Conservation (phyloP, 1,139 yeast genomes). For the Pichia sp. region DNA sequence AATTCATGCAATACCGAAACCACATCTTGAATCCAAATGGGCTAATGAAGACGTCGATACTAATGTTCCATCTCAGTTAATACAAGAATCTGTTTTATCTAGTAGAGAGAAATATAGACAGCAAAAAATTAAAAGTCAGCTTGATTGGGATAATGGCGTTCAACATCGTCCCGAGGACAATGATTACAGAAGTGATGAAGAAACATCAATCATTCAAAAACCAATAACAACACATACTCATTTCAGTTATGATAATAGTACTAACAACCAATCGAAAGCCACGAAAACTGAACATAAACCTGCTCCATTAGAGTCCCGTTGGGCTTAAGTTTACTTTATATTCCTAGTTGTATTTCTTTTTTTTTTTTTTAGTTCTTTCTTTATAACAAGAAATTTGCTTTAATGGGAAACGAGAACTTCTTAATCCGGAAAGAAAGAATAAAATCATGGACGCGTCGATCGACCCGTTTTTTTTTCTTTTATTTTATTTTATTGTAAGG, state of each 20-base stretch:
- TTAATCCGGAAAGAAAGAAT: not conserved
- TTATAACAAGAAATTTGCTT: too few species aligned
- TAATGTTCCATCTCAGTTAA: slow-evolving; percentile 1
- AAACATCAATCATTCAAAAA: not conserved
- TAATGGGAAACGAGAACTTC: not conserved
- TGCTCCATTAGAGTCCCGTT: too few species aligned
- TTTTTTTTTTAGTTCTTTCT: too few species aligned
- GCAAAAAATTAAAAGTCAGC: not conserved
- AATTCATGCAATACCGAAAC: not conserved
- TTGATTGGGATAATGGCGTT: slow-evolving; percentile 7
- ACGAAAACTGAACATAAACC: not conserved
- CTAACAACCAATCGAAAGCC: not conserved
- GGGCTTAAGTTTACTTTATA: too few species aligned
- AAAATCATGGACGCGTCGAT: not conserved
- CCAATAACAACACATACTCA: not conserved
- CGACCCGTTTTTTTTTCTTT: not conserved
- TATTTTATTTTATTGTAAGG: too few species aligned
- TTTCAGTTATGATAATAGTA: slow-evolving; percentile 2
- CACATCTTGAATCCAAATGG: slow-evolving; percentile 6
- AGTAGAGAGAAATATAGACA: slow-evolving; percentile 1
- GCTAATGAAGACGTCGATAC: slow-evolving; percentile 12
- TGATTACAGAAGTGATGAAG: not conserved
- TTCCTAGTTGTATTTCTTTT: too few species aligned
- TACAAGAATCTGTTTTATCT: not conserved
- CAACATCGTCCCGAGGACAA: not conserved